phyloP scores from a whole-genome alignment of 257 asterid species.

The Solanum peruvianum region DNA sequence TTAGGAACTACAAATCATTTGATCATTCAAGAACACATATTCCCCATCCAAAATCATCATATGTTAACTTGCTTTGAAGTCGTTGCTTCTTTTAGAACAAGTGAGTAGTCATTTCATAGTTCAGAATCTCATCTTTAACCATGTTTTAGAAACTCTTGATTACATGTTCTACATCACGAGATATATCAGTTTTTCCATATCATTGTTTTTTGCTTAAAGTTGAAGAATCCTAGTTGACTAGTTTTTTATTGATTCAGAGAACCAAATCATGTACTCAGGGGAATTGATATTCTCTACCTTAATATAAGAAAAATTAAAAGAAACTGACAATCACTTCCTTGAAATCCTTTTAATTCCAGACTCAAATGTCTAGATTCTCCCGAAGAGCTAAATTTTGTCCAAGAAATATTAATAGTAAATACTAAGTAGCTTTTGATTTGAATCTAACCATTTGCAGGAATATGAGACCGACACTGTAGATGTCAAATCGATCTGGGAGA shows the following conservation, averaged over 20 bases:
- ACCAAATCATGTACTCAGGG: background rate
- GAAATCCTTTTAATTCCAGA: background rate
- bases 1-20: background rate
- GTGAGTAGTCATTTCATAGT: background rate
- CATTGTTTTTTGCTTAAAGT: background rate
- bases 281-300: background rate
- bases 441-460: constrained; percentile 81
- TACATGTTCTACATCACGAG: background rate
- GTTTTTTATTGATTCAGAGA: background rate
- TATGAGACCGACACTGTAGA: constrained; percentile 78
- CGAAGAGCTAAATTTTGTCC: background rate
- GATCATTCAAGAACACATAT: background rate
- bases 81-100: background rate
- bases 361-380: background rate
- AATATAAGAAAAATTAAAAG: background rate
- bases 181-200: background rate
- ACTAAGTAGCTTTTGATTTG: background rate
- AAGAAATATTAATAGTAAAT: background rate
- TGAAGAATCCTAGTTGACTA: background rate
- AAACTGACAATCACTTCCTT: background rate
- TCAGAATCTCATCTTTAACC: background rate
- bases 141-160: background rate
- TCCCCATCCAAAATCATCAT: background rate
- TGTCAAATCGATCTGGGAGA: constrained; percentile 86
- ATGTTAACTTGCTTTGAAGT: background rate